phyloP scores from a whole-genome alignment of 169 alveolate genomes.

The Theileria annulata region DNA sequence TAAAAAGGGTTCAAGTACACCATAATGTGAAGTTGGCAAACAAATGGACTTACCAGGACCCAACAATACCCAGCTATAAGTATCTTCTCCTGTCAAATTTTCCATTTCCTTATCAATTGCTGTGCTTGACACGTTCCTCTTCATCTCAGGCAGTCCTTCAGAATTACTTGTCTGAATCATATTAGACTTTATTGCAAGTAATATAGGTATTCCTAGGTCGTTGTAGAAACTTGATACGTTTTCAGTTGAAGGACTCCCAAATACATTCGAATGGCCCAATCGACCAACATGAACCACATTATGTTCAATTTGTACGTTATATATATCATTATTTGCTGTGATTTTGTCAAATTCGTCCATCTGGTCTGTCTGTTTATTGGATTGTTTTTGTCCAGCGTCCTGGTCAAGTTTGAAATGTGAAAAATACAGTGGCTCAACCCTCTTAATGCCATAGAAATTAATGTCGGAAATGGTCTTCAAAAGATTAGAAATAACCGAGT shows the following conservation, averaged over 20 bases:
- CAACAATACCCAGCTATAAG: slow-evolving; percentile 34
- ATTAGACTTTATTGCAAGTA: neutral
- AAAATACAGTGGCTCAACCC: slow-evolving; percentile 1
- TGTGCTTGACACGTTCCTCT: neutral
- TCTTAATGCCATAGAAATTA: slow-evolving; percentile 3
- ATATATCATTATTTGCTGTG: neutral
- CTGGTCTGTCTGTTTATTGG: neutral
- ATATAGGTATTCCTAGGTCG: slow-evolving; percentile 58
- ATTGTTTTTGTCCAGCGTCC: neutral
- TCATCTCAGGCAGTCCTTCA: neutral
- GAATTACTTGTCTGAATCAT: neutral
- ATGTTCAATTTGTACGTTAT: slow-evolving; percentile 8
- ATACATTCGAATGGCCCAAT: slow-evolving; percentile 9
- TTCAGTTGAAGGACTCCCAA: neutral
- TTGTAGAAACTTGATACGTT: slow-evolving; percentile 34
- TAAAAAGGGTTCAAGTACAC: slow-evolving; percentile 46
- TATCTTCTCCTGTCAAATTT: neutral
- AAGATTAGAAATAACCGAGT: neutral
- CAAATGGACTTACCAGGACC: slow-evolving; percentile 43
- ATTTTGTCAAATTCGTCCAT: slow-evolving; percentile 6
- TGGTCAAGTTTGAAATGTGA: slow-evolving; percentile 1
- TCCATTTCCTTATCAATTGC: neutral
- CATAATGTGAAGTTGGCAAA: slow-evolving; percentile 56
- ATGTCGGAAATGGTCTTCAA: neutral
- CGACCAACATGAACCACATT: slow-evolving; percentile 18